phyloP scores from a whole-genome alignment of 2,329 filamentous ascomycete genomes.

The Colletotrichum limetticola region DNA sequence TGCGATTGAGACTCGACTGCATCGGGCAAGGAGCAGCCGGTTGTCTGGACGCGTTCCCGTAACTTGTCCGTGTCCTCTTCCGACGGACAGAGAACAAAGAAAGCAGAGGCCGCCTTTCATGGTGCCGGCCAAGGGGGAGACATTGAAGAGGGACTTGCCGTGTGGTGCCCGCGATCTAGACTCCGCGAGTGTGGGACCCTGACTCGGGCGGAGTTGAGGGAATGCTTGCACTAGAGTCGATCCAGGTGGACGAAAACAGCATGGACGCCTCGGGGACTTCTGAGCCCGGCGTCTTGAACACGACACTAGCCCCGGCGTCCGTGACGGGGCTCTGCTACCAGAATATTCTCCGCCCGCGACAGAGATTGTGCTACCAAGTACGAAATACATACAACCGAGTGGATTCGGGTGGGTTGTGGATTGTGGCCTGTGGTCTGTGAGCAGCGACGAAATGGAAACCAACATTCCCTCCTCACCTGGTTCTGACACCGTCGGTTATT shows the following conservation, averaged over 20 bases:
- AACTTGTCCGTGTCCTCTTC: conserved; percentile 6
- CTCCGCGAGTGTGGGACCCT: conserved; percentile 31
- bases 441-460: neutral
- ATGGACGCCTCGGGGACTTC: conserved; percentile 34
- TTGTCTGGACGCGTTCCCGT: neutral
- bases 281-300: conserved; percentile 29
- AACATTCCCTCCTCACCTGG: neutral
- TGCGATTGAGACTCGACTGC: neutral
- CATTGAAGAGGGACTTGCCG: conserved; percentile 26
- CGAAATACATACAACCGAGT: conserved; percentile 14
- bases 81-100: conserved; percentile 29
- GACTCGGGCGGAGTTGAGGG: conserved; percentile 33
- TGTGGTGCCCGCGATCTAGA: conserved; percentile 34
- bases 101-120: conserved; percentile 3
- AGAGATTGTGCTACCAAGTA: conserved; percentile 30
- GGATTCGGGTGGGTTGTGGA: conserved; percentile 22
- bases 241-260: conserved; percentile 30
- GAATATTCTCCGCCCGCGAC: conserved; percentile 35
- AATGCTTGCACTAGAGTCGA: conserved; percentile 31
- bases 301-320: conserved; percentile 24
- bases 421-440: neutral
- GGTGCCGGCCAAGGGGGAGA: conserved; percentile 11
- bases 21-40: conserved; percentile 6
- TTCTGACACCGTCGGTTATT: neutral
- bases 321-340: conserved; percentile 33